Evolutionary conservation across 805 yeast genomes (phyloP), one percentile per base, ranked within the genome.

Genomic region (Kluyveromyces siamensis): DNA sequence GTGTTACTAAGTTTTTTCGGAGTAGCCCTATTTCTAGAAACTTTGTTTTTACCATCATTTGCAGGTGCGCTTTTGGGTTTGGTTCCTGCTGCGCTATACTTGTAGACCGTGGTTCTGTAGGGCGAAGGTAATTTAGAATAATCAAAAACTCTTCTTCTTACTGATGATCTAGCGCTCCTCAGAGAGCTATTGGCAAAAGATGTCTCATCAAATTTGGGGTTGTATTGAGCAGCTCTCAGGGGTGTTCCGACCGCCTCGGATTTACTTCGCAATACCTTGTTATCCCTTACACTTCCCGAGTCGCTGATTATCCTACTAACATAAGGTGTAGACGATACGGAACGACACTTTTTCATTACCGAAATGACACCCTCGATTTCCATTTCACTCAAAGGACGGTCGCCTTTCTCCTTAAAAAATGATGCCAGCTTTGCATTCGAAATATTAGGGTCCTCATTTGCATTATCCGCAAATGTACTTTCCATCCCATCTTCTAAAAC

Each of bases 281-380:
- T 46, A n/a, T 43, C 44, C 10, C 43, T 37, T 6, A 18, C 17
- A 7, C 19, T 27, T 6, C 51, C 52, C 8, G 43, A 50, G 1
- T 50, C 56, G 25, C 46, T 17, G 27, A 38, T 16, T n/a, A 27
- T 50, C 16, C 30, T 39, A n/a, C 38, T 33, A 8, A 40, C 40
- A 36, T 44, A 37, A 8, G 54, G 53, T 3, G 57, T 48, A 2
- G 49, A 37, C 2, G 44, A 19, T 11, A 18, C 45, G 6, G 43
- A 40, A 36, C 47, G 48, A 30, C 47, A 45, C 33, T 72, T 75
- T 17, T 69, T 68, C 50, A 77, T 70, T 16, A 86, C 65, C 6
- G 89, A 77, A 52, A 82, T 61, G 0, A 87, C 91, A n/a, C 95
- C 95, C 64, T 84, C 91, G 57, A 81, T 75, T 62, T 87, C 96